Base-by-base conservation (phyloP, 2,329 filamentous ascomycete genomes). In the Ceratocystis ficicola region DNA sequence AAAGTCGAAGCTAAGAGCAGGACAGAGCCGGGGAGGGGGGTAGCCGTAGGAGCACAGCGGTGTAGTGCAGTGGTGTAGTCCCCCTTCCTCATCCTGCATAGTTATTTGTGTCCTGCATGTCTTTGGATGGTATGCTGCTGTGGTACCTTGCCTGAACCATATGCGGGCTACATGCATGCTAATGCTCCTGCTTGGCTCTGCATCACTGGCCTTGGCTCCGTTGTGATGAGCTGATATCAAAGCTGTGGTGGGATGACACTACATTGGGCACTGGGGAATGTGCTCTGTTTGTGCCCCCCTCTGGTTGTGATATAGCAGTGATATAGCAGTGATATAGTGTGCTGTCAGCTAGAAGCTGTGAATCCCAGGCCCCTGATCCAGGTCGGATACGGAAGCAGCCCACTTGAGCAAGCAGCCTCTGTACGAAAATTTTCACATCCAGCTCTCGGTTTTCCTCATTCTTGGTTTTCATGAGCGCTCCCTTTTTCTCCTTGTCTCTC, bases 101-200 rank as follows among this genome's bases (percentile, higher is more conserved):
- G 46, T 22, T 48, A n/a, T n/a, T 20, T 52, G 48, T 52, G 22
- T 28, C 10, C 48, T 52, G 48, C 48, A 52, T 52, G 8, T 22
- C 8, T n/a, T 12, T 52, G 22, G 8, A 52, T 52, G 55, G 17
- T 59, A 30, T 59, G 28, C 28, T 59, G 28, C 20, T n/a, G 55
- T 36, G 55, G 55, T 59, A 59, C 55, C 55, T 36, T 59, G 55
- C 28, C 28, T 59, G 28, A 59, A 59, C 36, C 28, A 36, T 36
- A 36, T 59, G 55, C 55, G 20, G 30, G 55, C n/a, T 59, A 20
- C 55, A 36, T 59, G 55, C 52, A 28, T 57, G 52, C 52, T 57
- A 57, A 57, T 57, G 28, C 28, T 57, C 52, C 48, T 50, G n/a
- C 48, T 50, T 20, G 17, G 36, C 36, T 41, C 36, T 41, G 36